A percentile compares a stretch with the other conserved stretches of the same genome.
These are phyloP conservation scores for Tetracladium maxilliforme DNA, from an alignment of 2,329 filamentous ascomycete species.

Conservation along the genomic window DNA sequence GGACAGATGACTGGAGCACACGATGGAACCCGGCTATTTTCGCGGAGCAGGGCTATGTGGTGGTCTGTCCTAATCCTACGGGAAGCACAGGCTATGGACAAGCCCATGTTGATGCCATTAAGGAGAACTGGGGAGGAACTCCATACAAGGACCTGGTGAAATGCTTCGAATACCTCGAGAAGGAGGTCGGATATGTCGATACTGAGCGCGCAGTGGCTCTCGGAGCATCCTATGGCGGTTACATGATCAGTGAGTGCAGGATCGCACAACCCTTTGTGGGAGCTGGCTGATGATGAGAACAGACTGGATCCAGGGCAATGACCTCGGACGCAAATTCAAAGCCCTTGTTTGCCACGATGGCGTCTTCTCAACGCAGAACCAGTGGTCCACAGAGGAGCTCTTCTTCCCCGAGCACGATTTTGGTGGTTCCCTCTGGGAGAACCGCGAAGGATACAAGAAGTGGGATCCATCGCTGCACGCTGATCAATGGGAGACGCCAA, in stretches of 20 bases:
- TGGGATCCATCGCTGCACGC: conserved; percentile 52
- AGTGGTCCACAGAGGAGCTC: conserved; percentile 49
- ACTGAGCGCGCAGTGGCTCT: conserved; percentile 52
- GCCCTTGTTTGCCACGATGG: conserved; percentile 77
- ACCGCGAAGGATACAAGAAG: conserved; percentile 44
- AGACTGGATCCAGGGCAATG: conserved; percentile 84
- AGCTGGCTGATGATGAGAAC: too few species aligned
- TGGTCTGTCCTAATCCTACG: conserved; percentile 66
- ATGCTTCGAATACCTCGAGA: conserved; percentile 57
- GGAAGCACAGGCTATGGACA: conserved; percentile 72
- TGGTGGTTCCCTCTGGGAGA: conserved; percentile 43
- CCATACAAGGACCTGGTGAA: conserved; percentile 71
- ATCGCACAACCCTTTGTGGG: too few species aligned
- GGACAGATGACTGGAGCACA: conserved; percentile 62
- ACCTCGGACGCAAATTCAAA: conserved; percentile 68
- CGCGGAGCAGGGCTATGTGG: conserved; percentile 74
- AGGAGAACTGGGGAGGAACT: conserved; percentile 28
- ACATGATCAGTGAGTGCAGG: too few species aligned
- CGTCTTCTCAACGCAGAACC: conserved; percentile 48
- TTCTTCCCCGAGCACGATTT: conserved; percentile 56
- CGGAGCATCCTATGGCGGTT: conserved; percentile 59
- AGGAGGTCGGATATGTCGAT: conserved; percentile 51
- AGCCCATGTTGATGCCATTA: conserved; percentile 41
- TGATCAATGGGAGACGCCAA: conserved; percentile 68
- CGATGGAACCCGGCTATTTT: conserved; percentile 77